Evolutionary conservation across 2,329 filamentous ascomycete genomes (phyloP).

Genomic region (Decorospora gaudefroyi): DNA sequence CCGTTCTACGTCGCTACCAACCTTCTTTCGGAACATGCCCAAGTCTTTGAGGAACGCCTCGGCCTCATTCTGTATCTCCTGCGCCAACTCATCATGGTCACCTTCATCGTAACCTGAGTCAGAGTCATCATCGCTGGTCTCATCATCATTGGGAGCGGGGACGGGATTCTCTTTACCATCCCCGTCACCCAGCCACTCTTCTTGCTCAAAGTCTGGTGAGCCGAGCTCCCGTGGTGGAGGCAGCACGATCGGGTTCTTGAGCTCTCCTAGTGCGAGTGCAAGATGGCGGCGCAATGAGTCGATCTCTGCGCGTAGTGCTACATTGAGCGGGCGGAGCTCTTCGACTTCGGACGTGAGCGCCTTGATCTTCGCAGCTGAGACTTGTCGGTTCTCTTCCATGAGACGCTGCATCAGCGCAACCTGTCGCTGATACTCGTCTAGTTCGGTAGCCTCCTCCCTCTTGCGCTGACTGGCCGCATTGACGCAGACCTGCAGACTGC

Average conservation of each 20-base stretch:
- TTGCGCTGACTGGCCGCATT: slow-evolving; percentile 65
- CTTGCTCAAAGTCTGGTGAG: slow-evolving; percentile 41
- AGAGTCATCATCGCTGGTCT: slow-evolving; percentile 46
- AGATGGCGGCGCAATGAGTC: slow-evolving; percentile 86
- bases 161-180: slow-evolving; percentile 33
- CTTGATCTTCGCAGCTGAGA: slow-evolving; percentile 92
- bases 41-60: slow-evolving; percentile 81
- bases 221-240: slow-evolving; percentile 43
- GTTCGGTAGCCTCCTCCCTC: slow-evolving; percentile 78
- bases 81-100: slow-evolving; percentile 58
- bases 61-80: slow-evolving; percentile 80
- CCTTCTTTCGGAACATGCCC: slow-evolving; percentile 79
- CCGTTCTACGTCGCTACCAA: slow-evolving; percentile 76
- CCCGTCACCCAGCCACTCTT: slow-evolving; percentile 34
- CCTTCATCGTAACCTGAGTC: slow-evolving; percentile 65
- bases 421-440: slow-evolving; percentile 93
- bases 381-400: slow-evolving; percentile 91
- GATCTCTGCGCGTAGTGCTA: slow-evolving; percentile 72
- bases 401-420: slow-evolving; percentile 88
- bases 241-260: slow-evolving; percentile 87
- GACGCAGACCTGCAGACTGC: slow-evolving; percentile 75
- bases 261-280: slow-evolving; percentile 78
- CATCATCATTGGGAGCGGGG: slow-evolving; percentile 38
- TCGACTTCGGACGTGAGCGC: slow-evolving; percentile 65
- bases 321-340: slow-evolving; percentile 52